phyloP scores from a whole-genome alignment of 2,329 filamentous ascomycete species.

The Xenosphaeropsis pyriputrescens region DNA sequence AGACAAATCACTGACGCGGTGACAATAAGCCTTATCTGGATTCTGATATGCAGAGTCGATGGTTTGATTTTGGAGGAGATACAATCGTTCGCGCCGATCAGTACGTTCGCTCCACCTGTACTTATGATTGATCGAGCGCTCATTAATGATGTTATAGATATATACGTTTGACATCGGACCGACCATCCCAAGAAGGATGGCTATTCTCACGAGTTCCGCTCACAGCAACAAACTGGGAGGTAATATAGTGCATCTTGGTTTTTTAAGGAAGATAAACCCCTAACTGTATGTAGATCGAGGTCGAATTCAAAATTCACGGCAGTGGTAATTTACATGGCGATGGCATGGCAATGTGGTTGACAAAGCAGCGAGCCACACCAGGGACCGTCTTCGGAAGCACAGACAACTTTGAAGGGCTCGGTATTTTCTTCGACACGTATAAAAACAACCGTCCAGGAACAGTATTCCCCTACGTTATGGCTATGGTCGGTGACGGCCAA shows the following conservation, averaged over 20 bases:
- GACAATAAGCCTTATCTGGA: slow-evolving; percentile 74
- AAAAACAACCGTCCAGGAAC: slow-evolving; percentile 97
- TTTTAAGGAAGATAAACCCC: neutral
- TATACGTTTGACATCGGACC: slow-evolving; percentile 82
- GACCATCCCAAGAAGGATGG: slow-evolving; percentile 83
- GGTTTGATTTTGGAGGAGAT: slow-evolving; percentile 98
- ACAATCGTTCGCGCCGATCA: slow-evolving; percentile 64
- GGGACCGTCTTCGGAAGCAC: slow-evolving; percentile 79
- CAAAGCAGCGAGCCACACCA: slow-evolving; percentile 69
- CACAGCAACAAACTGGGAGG: slow-evolving; percentile 97
- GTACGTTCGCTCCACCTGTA: slow-evolving; percentile 27
- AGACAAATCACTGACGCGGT: neutral
- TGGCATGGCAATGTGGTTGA: slow-evolving; percentile 96
- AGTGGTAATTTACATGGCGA: slow-evolving; percentile 85
- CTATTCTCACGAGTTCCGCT: slow-evolving; percentile 87
- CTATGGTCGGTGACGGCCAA: slow-evolving; percentile 88
- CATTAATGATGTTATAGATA: slow-evolving; percentile 41
- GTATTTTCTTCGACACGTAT: slow-evolving; percentile 91
- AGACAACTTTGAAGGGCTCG: slow-evolving; percentile 86
- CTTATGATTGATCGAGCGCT: slow-evolving; percentile 4
- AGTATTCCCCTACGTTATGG: slow-evolving; percentile 96
- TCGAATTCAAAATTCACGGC: slow-evolving; percentile 90
- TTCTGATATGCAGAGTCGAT: slow-evolving; percentile 94
- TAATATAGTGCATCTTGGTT: slow-evolving; percentile 13
- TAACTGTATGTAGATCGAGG: slow-evolving; percentile 45